Percentiles rank a stretch among this genome's conserved stretches.
Evolutionary conservation across 2,329 filamentous ascomycete species (phyloP).

Genomic region (Pseudogymnoascus sp.): DNA sequence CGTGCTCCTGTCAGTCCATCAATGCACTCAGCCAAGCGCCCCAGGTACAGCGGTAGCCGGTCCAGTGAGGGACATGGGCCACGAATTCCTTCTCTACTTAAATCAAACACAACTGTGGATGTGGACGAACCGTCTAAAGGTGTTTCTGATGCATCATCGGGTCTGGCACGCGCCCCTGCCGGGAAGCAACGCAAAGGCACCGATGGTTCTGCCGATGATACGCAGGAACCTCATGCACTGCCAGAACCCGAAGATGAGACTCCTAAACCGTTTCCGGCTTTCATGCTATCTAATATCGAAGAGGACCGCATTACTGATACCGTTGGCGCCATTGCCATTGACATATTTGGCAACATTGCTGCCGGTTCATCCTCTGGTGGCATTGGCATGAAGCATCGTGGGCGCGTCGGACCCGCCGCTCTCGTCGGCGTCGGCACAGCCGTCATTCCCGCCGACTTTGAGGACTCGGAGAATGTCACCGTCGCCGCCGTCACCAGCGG

Average conservation of each 20-base stretch:
- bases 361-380: conserved; percentile 93
- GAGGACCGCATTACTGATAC: conserved; percentile 75
- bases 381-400: conserved; percentile 96
- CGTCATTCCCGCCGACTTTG: conserved; percentile 66
- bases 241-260: not conserved
- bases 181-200: conserved; percentile 17
- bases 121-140: conserved; percentile 16
- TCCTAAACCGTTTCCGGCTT: not conserved
- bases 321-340: conserved; percentile 89
- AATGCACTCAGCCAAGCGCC: conserved; percentile 20
- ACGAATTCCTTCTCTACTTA: conserved; percentile 26
- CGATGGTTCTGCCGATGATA: conserved; percentile 20
- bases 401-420: conserved; percentile 84
- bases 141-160: conserved; percentile 19
- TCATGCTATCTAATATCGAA: conserved; percentile 12
- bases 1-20: not conserved
- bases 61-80: conserved; percentile 19
- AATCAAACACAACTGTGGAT: conserved; percentile 8
- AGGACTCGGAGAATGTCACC: conserved; percentile 58
- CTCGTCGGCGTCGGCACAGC: conserved; percentile 86
- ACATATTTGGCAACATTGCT: conserved; percentile 76
- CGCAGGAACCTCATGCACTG: not conserved
- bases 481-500: conserved; percentile 87
- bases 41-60: conserved; percentile 20
- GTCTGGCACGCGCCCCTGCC: conserved; percentile 7